Base-by-base conservation (phyloP, 352 stramenopile species). In the Elongisporangium prolatum region DNA sequence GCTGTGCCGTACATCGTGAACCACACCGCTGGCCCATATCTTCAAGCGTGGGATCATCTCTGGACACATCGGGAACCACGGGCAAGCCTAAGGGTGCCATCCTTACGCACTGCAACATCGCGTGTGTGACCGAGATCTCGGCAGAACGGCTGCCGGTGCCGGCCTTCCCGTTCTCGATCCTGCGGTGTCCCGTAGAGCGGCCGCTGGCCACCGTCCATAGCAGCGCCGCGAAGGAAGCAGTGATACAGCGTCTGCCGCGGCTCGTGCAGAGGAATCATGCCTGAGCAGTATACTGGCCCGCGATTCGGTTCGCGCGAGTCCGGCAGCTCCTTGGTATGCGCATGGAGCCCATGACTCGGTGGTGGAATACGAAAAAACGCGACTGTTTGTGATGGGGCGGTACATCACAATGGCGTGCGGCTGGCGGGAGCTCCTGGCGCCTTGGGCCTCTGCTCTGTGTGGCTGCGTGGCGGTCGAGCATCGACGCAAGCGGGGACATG, bases 81-180 rank as follows among this genome's bases (percentile, higher is more conserved):
- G 96, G 96, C 17, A 86, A 97, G 74, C 96, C 97, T 25, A 99
- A 99, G 76, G 96, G 96, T 10, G 97, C 94, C 17, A 84, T 99
- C 22, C 71, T 99, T 16, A 86, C 83, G 28, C 97, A 99, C 72
- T 54, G 70, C 38, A 95, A 91, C 68, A 68, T 91, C 40, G 65
- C 75, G 6, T 57, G 61, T 17, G 50, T 63, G 10, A 58, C 69
- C 0, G 22, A 71, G 4, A 52, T 65, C 22, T 49, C 60, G 0
- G 61, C 63, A 10, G 65, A 84, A 38, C 68, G 74, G 9, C 49
- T 87, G 37, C 28, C 17, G 2, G 64, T 25, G 11, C 74, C 74
- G 0, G 71, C 72, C n/a, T 68, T 57, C 40, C 72, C 76, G 38
- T 71, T 84, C 49, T 77, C 69, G 47, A 80, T 51, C 38, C 54